Evolutionary conservation across 306 rosid species (phyloP).

Genomic region (Prinsepia uniflora): DNA sequence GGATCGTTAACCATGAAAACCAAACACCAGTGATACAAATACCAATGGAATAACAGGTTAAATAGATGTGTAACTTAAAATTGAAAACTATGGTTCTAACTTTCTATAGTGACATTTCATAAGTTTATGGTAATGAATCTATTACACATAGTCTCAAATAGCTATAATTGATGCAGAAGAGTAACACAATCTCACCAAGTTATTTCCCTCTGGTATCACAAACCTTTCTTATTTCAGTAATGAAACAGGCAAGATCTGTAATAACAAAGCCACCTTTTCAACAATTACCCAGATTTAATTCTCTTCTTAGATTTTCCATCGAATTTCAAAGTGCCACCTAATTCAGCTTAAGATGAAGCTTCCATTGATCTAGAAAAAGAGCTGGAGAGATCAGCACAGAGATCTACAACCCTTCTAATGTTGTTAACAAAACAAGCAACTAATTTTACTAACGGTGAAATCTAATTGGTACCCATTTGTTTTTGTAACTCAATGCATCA

Average conservation of each 20-base stretch:
- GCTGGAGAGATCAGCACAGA: slow-evolving; percentile 76
- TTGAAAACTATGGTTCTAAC: slow-evolving; percentile 30
- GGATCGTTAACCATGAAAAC: not conserved
- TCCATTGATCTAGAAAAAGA: slow-evolving; percentile 64
- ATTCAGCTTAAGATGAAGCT: slow-evolving; percentile 79
- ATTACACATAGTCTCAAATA: slow-evolving; percentile 27
- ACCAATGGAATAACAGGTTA: slow-evolving; percentile 23
- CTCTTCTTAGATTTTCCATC: slow-evolving; percentile 80
- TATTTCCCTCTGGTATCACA: slow-evolving; percentile 21
- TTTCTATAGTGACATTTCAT: slow-evolving; percentile 23
- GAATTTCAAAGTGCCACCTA: slow-evolving; percentile 63
- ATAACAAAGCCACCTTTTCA: slow-evolving; percentile 26
- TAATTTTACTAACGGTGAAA: slow-evolving; percentile 5
- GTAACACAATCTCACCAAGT: slow-evolving; percentile 34
- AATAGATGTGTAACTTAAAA: slow-evolving; percentile 18
- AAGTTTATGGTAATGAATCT: slow-evolving; percentile 23
- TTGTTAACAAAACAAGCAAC: slow-evolving; percentile 38
- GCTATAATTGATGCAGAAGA: slow-evolving; percentile 26
- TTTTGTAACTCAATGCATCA: not conserved
- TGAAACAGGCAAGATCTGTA: slow-evolving; percentile 27
- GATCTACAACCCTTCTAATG: slow-evolving; percentile 89
- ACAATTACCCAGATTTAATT: slow-evolving; percentile 57
- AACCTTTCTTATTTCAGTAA: slow-evolving; percentile 31
- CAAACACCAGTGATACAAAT: slow-evolving; percentile 16
- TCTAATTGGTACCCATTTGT: too few species aligned